Evolutionary conservation across 1,139 yeast species (phyloP).

Genomic region (Pneumocystis murina): DNA sequence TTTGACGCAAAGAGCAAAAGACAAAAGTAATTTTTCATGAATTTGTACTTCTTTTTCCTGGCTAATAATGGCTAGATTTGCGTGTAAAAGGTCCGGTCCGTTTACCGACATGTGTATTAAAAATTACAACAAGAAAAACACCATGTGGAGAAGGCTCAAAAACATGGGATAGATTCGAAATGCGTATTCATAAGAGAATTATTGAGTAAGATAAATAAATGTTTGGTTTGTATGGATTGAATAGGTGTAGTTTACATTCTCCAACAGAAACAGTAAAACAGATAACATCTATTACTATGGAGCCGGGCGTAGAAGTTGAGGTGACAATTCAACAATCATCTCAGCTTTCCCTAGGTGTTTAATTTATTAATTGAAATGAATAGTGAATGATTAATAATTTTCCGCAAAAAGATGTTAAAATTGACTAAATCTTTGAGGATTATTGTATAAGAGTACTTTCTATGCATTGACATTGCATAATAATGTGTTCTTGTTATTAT

Average conservation of each 20-base stretch:
- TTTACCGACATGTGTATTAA: slow-evolving; percentile 98
- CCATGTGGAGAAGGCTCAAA: slow-evolving; percentile 99
- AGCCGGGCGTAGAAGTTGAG: slow-evolving; percentile 31
- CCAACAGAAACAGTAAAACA: slow-evolving; percentile 88
- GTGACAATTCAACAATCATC: slow-evolving; percentile 8
- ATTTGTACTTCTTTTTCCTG: slow-evolving; percentile 68
- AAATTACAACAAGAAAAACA: slow-evolving; percentile 98
- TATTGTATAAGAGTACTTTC: slow-evolving; percentile 4
- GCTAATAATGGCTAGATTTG: slow-evolving; percentile 30
- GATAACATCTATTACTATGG: slow-evolving; percentile 82
- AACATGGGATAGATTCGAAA: slow-evolving; percentile 99
- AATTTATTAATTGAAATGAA: too few species aligned
- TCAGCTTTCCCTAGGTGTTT: background rate
- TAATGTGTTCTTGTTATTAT: too few species aligned
- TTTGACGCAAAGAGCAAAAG: slow-evolving; percentile 4
- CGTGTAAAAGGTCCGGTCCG: slow-evolving; percentile 89
- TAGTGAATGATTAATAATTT: background rate
- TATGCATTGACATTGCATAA: too few species aligned
- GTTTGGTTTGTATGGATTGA: background rate
- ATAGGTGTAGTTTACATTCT: slow-evolving; percentile 51
- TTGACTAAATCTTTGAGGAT: slow-evolving; percentile 22
- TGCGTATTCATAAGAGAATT: slow-evolving; percentile 99
- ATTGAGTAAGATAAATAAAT: slow-evolving; percentile 37
- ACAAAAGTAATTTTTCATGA: slow-evolving; percentile 46
- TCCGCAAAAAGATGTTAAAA: slow-evolving; percentile 25